Conservation (phyloP, 139 green algal genomes). For the Tetraselmis striata region DNA sequence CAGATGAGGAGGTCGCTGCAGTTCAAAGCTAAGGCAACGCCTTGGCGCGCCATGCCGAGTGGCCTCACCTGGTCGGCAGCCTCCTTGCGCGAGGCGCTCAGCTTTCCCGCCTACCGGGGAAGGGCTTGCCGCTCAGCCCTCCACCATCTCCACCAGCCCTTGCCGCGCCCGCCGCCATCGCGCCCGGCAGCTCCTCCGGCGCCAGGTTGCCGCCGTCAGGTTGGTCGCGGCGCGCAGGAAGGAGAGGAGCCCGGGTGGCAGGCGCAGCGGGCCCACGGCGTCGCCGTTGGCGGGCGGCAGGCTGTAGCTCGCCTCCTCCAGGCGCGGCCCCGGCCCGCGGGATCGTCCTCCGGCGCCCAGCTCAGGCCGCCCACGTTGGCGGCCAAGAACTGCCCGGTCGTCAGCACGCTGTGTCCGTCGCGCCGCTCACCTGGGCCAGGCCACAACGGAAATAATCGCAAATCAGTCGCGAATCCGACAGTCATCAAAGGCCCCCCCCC, state of each 20-base stretch:
- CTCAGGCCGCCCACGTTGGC: conserved; percentile 14
- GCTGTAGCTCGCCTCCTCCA: conserved; percentile 25
- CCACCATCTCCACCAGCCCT: conserved; percentile 60
- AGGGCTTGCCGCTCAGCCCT: conserved; percentile 54
- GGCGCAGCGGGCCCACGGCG: conserved; percentile 27
- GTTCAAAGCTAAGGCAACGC: too few relatives aligned
- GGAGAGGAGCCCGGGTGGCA: conserved; percentile 4
- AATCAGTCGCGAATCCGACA: too few relatives aligned
- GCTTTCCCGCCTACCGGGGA: conserved; percentile 51
- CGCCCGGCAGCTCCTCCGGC: conserved; percentile 26
- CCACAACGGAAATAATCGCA: too few relatives aligned
- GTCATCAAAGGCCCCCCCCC: too few relatives aligned
- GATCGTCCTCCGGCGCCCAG: conserved; percentile 10
- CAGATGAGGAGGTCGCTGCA: too few relatives aligned
- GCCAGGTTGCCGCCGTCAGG: neutral
- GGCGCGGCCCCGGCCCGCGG: conserved; percentile 19
- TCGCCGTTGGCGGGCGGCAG: conserved; percentile 20
- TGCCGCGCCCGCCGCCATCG: conserved; percentile 45
- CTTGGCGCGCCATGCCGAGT: too few relatives aligned
- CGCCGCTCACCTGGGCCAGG: conserved; percentile 50
- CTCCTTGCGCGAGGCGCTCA: neutral
- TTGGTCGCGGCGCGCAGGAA: neutral
- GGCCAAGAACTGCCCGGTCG: conserved; percentile 46
- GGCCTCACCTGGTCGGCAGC: neutral
- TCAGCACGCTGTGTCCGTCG: conserved; percentile 64